These are phyloP conservation scores for Tilletia caries DNA, from an alignment of 1,284 basidiomycete species.

Conservation along the genomic window DNA sequence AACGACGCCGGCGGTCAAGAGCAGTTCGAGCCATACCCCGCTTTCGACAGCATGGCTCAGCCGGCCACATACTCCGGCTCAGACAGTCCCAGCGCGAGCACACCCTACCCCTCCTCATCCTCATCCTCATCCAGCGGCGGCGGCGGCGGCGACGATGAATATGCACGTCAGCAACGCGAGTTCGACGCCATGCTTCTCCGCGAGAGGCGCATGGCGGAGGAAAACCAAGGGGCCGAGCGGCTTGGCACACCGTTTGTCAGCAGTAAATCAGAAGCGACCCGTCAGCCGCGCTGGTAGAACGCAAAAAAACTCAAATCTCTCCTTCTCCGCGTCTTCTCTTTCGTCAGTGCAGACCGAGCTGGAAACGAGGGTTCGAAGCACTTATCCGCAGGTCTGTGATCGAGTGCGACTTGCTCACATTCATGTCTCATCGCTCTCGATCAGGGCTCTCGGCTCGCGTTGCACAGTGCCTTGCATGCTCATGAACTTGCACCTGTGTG, in stretches of 20 bases:
- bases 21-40: not conserved
- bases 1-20: too few relatives aligned
- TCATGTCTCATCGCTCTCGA: too few relatives aligned
- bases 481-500: too few relatives aligned
- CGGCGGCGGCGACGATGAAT: not conserved
- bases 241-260: not conserved
- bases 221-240: not conserved
- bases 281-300: not conserved
- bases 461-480: too few relatives aligned
- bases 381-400: too few relatives aligned
- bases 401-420: too few relatives aligned
- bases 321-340: too few relatives aligned
- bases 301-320: too few relatives aligned
- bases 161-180: not conserved
- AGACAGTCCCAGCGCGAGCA: not conserved
- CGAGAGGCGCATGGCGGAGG: not conserved
- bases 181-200: conserved; percentile 4
- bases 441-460: too few relatives aligned
- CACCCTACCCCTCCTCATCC: not conserved
- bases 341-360: too few relatives aligned
- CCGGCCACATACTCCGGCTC: not conserved
- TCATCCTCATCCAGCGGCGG: not conserved
- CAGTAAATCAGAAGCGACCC: not conserved
- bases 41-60: not conserved
- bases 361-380: too few relatives aligned